Evolutionary conservation across 2,329 filamentous ascomycete species (phyloP), one percentile per base, ranked within the genome.

Genomic region (Penicillium aurantiogriseum): DNA sequence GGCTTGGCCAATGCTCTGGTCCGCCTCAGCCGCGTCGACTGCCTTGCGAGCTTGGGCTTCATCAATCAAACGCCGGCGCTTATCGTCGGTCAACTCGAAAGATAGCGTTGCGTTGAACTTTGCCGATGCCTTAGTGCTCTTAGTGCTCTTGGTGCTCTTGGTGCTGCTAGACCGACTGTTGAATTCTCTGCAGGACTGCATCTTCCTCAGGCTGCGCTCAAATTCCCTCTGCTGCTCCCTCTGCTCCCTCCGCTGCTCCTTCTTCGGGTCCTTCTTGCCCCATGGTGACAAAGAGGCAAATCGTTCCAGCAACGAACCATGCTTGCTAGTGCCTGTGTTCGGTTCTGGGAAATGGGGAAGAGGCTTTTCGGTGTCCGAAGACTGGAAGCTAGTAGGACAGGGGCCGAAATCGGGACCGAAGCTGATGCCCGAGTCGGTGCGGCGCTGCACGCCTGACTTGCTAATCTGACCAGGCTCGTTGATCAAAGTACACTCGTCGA

Each of bases 371-470:
- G 19, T 15, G 3, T 54, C 49, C 5, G 21, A 17, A 35, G 38
- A 23, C 21, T 39, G 69, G 48, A 69, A 69, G 50, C 51, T 64
- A 57, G 67, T 71, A 63, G 73, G 74, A 59, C 69, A 76, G 69
- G 52, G 60, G 43, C 44, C 78, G 65, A 87, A 86, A 60, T 69
- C 76, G 69, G 51, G 59, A 44, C 44, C 78, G 65, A 87, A 86
- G 70, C 84, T 86, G 57, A 87, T 81, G 21, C 85, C 85, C 3
- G 85, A 88, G 68, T 88, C 85, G 23, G 76, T 73, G 47, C 69
- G 67, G 51, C 69, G 63, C 43, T 69, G 60, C n/a, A 67, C 66
- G 15, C 69, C 66, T 19, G 61, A 59, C 31, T 67, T 65, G 9
- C 57, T 59, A 40, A 74, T 67, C 60, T 74, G 74, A 35, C 76